Conservation (phyloP, 2,329 filamentous ascomycete genomes). For the Elsinoe batatas region DNA sequence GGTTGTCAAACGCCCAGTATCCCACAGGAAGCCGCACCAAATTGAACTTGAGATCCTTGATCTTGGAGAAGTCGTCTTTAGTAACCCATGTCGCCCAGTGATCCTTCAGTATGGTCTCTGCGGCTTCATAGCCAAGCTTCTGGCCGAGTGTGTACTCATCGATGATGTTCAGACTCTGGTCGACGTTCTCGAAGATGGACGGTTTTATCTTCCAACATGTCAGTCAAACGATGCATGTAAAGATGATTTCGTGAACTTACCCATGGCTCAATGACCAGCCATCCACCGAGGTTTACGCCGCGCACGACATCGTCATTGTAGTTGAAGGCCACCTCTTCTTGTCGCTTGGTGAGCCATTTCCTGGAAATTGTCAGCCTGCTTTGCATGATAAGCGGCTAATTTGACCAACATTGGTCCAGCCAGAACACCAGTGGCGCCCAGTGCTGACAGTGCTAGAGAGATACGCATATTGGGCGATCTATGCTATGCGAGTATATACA, state of each 20-base stretch:
- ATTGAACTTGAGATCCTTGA: constrained; percentile 48
- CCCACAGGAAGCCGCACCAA: constrained; percentile 50
- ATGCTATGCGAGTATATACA: background rate
- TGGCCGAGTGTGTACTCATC: constrained; percentile 45
- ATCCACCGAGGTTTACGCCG: constrained; percentile 43
- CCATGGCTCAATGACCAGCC: constrained; percentile 40
- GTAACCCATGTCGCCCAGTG: constrained; percentile 45
- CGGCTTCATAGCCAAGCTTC: constrained; percentile 38
- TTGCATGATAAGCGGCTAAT: background rate
- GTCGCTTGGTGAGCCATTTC: constrained; percentile 17
- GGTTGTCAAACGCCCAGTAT: constrained; percentile 49
- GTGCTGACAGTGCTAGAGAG: background rate
- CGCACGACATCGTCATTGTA: constrained; percentile 43
- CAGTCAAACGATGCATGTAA: background rate
- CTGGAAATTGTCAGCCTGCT: background rate
- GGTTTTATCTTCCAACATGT: constrained; percentile 44
- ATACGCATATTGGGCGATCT: background rate
- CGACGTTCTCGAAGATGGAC: constrained; percentile 40
- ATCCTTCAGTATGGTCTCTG: constrained; percentile 35
- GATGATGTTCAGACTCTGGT: constrained; percentile 27
- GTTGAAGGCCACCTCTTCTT: constrained; percentile 30
- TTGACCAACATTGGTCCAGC: background rate
- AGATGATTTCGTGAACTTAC: constrained; percentile 15
- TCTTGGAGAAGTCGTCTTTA: constrained; percentile 46
- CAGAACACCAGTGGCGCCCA: background rate